These are phyloP conservation scores for Xerocomus nothofagi DNA, from an alignment of 1,284 basidiomycete genomes.

Conservation along the genomic window DNA sequence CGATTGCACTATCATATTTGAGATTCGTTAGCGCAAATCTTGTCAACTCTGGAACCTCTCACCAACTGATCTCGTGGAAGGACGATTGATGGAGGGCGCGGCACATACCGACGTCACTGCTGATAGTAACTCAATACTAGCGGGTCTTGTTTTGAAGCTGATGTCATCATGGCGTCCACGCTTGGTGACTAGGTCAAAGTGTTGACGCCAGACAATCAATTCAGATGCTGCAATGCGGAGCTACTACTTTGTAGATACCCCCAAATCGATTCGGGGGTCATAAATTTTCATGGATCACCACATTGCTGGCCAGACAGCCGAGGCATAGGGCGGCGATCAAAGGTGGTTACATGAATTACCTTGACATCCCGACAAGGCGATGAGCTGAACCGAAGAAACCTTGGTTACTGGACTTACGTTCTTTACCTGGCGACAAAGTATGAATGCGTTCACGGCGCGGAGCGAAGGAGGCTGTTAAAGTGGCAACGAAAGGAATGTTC, in stretches of 20 bases:
- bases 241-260: too few species aligned
- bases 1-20: not conserved
- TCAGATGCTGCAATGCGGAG: too few species aligned
- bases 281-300: too few species aligned
- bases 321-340: slow-evolving; percentile 17
- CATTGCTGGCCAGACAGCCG: too few species aligned
- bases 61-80: too few species aligned
- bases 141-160: too few species aligned
- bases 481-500: slow-evolving; percentile 13
- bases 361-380: slow-evolving; percentile 5
- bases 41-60: not conserved
- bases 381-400: slow-evolving; percentile 16
- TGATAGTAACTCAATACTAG: too few species aligned
- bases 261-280: too few species aligned
- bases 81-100: too few species aligned
- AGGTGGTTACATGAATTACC: slow-evolving; percentile 2
- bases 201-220: too few species aligned
- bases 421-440: slow-evolving; percentile 15
- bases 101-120: not conserved
- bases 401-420: slow-evolving; percentile 28
- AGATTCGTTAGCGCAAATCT: slow-evolving; percentile 2
- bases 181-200: not conserved
- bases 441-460: slow-evolving; percentile 20
- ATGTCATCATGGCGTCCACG: not conserved
- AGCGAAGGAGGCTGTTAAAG: slow-evolving; percentile 20